Evolutionary conservation across 208 protist species (phyloP).

Genomic region (Leishmania aethiopica): DNA sequence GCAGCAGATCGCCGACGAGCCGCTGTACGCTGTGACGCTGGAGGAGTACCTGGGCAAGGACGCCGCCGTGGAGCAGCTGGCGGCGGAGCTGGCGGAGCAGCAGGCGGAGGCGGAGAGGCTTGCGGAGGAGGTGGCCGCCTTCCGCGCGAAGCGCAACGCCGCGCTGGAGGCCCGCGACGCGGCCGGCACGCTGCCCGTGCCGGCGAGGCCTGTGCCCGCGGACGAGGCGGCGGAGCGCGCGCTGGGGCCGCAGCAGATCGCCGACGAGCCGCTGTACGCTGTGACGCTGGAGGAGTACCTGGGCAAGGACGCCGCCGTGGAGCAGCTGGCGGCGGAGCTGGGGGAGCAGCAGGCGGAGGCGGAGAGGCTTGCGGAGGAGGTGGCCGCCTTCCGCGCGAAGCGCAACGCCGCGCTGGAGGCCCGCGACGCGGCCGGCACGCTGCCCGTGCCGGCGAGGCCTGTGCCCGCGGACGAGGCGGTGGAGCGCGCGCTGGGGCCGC

Average conservation of each 20-base stretch:
- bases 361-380: not conserved
- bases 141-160: no score
- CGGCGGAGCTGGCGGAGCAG: not conserved
- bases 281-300: conserved; percentile 1
- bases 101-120: not conserved
- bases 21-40: conserved; percentile 36
- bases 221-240: not conserved
- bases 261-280: not conserved
- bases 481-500: conserved; percentile 12
- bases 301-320: not conserved
- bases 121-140: conserved; percentile 15
- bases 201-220: conserved; percentile 1
- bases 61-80: not conserved
- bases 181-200: conserved; percentile 30
- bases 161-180: conserved; percentile 24
- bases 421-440: conserved; percentile 31
- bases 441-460: conserved; percentile 19
- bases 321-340: conserved; percentile 13
- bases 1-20: conserved; percentile 24
- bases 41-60: conserved; percentile 6
- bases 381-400: conserved; percentile 13
- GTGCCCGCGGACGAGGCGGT: conserved; percentile 23
- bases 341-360: conserved; percentile 19
- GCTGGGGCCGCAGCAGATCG: not conserved
- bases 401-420: conserved; percentile 32